These are phyloP conservation scores for Wallacemonas sp. DNA, from an alignment of 208 protist genomes.

Conservation along the genomic window DNA sequence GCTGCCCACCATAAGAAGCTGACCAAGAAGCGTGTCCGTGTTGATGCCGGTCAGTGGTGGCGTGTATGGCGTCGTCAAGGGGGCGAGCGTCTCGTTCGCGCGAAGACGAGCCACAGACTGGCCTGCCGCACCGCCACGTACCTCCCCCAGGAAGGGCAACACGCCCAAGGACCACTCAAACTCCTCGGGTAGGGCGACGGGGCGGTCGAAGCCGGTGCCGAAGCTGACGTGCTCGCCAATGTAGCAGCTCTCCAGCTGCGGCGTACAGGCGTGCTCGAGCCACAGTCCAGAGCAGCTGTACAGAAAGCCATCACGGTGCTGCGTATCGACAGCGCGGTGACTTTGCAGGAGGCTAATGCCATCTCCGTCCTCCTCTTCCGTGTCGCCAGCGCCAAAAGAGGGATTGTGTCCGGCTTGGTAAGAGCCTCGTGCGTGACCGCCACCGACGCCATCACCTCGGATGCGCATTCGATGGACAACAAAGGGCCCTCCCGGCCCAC, in stretches of 20 bases:
- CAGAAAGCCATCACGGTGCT: conserved; percentile 7
- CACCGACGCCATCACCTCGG: neutral
- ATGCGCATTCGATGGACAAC: conserved; percentile 26
- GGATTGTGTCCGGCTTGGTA: too few relatives aligned
- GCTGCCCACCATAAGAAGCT: conserved; percentile 27
- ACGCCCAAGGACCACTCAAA: neutral
- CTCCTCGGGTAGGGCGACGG: conserved; percentile 7
- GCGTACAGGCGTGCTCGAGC: conserved; percentile 22
- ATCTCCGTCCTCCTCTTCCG: neutral
- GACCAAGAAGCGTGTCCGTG: conserved; percentile 12
- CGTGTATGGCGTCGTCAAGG: conserved; percentile 1
- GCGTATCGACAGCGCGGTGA: neutral
- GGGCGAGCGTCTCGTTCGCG: neutral
- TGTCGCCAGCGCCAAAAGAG: neutral
- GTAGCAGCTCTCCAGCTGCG: conserved; percentile 23
- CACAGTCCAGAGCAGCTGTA: conserved; percentile 35
- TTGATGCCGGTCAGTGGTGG: neutral
- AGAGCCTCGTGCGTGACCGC: too few relatives aligned
- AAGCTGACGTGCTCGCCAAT: conserved; percentile 28
- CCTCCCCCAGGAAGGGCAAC: conserved; percentile 5
- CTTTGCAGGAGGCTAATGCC: neutral
- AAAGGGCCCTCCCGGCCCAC: conserved; percentile 38
- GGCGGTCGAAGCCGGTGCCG: conserved; percentile 13
- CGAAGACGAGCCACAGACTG: neutral
- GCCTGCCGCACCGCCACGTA: neutral